Percentiles rank a stretch among this genome's conserved stretches.
These are phyloP conservation scores for Chlamydomonas urium DNA, from an alignment of 139 green algal genomes.

Conservation along the genomic window DNA sequence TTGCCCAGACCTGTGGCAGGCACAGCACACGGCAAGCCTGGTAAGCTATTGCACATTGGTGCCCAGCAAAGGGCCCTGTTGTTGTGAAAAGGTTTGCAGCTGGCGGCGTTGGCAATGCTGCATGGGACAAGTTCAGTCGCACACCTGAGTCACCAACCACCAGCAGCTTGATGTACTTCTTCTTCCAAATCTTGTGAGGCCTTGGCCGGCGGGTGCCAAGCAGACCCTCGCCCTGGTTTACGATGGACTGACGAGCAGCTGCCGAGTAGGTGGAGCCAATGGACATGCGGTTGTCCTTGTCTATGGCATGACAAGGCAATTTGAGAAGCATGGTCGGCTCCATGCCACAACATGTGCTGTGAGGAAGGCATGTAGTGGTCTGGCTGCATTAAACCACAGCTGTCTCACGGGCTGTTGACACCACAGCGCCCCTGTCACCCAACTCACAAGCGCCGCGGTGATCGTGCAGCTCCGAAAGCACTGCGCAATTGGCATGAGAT, in stretches of 20 bases:
- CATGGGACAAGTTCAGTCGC: background rate
- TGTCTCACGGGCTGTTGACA: background rate
- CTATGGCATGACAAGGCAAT: too few relatives aligned
- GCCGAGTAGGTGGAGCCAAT: constrained; percentile 3
- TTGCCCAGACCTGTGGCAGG: constrained; percentile 45
- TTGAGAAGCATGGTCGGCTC: background rate
- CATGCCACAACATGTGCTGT: background rate
- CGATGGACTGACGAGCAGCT: background rate
- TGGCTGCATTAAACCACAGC: background rate
- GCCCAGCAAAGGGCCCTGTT: background rate
- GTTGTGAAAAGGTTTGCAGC: background rate
- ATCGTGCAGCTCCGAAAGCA: background rate
- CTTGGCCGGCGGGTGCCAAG: constrained; percentile 28
- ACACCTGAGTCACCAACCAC: constrained; percentile 45
- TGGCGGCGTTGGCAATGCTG: background rate
- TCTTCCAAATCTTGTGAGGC: constrained; percentile 60
- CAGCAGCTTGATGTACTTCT: constrained; percentile 50
- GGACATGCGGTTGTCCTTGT: background rate
- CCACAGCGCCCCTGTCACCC: background rate
- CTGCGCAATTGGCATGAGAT: background rate
- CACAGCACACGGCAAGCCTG: background rate
- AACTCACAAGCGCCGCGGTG: background rate
- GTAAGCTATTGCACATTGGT: too few relatives aligned
- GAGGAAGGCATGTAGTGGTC: background rate
- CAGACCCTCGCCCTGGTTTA: background rate